phyloP scores from a whole-genome alignment of 371 early-diverging fungal species.

The Mucor sp. region DNA sequence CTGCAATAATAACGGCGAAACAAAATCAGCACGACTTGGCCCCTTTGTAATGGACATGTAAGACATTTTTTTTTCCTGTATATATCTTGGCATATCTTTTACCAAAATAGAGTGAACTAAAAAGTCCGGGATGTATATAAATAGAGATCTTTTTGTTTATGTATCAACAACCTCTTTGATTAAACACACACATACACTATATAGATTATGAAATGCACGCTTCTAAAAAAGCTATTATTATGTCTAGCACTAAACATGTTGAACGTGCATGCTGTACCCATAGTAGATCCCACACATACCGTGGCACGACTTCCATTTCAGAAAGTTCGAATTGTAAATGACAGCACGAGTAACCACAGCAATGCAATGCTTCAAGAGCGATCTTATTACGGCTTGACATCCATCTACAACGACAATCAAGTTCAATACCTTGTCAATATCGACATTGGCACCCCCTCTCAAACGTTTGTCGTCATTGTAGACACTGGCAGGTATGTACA shows the following conservation, averaged over 20 bases:
- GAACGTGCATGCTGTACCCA: neutral
- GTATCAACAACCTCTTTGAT: neutral
- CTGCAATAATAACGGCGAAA: neutral
- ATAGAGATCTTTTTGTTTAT: too few relatives aligned
- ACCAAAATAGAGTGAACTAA: neutral
- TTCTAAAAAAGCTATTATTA: neutral
- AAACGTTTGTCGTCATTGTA: slow-evolving; percentile 35
- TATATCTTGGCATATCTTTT: neutral
- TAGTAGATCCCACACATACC: neutral
- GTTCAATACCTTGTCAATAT: slow-evolving; percentile 33
- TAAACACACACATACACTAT: neutral
- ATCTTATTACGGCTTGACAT: neutral
- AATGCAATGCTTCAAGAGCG: neutral
- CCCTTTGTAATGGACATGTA: neutral
- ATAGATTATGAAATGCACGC: neutral
- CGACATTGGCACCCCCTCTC: slow-evolving; percentile 36
- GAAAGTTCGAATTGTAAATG: neutral
- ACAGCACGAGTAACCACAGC: neutral
- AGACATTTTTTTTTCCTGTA: neutral
- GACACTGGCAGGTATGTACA: slow-evolving; percentile 43
- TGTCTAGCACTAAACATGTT: neutral
- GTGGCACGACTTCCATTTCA: neutral
- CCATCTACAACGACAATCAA: neutral
- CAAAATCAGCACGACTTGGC: neutral
- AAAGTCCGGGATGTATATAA: neutral